Base-by-base conservation (phyloP, 345 rosid species). In the Moricandia moricandioides region DNA sequence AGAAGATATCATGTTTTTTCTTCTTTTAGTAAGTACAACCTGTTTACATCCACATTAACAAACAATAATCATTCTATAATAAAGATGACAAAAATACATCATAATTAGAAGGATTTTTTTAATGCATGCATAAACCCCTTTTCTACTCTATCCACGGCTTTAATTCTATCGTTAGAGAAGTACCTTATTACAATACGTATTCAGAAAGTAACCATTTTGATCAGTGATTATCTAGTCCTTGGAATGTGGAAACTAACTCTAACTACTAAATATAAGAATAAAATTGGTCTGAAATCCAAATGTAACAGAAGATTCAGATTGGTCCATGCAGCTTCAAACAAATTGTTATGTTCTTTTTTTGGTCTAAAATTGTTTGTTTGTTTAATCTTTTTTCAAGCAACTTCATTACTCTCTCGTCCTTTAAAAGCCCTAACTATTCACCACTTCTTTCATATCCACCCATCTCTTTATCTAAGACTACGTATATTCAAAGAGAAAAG, bases 311-410 rank as follows among this genome's bases (percentile, higher is more conserved):
- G 8, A 63, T 59, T 71, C 31, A 27, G 63, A 27, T 52, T 54
- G n/a, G 43, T 37, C 40, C 6, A 63, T 72, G 65, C 70, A 64
- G 60, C 12, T 67, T 74, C 59, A 21, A 40, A 37, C 40, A 64
- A 26, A 49, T n/a, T 39, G 27, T 30, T 47, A 47, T 40, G 24
- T 21, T 21, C 58, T 57, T 29, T 45, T 45, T 45, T 45, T 45
- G 17, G 17, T 47, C 17, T 13, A 45, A 45, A 45, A 47, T 47
- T n/a, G 52, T 47, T 47, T 47, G 52, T 47, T 47, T 14, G 52
- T 47, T 47, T n/a, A 7, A 47, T 47, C 52, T 14, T 12, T 17
- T 7, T 34, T n/a, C 62, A 73, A 56, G 45, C 47, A 55, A 67
- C 7, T 29, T 33, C 17, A 17, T 45, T 73, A 56, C 34, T 56